phyloP scores from a whole-genome alignment of 1,284 basidiomycete species.

The Rhodotorula mucilaginosa region DNA sequence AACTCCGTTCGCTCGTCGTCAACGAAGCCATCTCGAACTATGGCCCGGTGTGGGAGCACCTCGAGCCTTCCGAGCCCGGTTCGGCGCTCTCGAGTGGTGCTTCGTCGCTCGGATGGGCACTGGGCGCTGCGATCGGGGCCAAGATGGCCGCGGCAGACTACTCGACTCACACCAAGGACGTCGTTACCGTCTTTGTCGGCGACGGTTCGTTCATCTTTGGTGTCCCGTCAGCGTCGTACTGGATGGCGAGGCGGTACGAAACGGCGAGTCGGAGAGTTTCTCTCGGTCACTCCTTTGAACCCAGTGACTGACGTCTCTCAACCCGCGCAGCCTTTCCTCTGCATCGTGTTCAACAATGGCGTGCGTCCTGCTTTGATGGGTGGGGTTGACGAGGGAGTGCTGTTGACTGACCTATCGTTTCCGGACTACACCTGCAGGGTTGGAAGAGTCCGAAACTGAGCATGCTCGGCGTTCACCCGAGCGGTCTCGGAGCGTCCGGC shows the following conservation, averaged over 20 bases:
- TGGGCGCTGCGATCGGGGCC: conserved; percentile 64
- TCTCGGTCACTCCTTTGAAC: background rate
- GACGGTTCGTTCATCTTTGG: conserved; percentile 68
- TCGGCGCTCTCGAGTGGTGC: conserved; percentile 54
- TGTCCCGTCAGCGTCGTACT: conserved; percentile 63
- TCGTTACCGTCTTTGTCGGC: conserved; percentile 62
- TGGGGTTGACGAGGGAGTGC: no score
- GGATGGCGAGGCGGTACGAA: conserved; percentile 66
- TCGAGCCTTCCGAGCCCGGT: conserved; percentile 16
- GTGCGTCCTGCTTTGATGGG: background rate
- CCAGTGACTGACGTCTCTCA: background rate
- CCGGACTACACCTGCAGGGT: conserved; percentile 15
- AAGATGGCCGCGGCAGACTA: conserved; percentile 53
- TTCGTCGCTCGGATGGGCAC: conserved; percentile 63
- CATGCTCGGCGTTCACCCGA: conserved; percentile 64
- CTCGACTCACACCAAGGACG: conserved; percentile 51
- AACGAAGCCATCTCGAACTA: conserved; percentile 65
- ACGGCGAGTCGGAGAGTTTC: conserved; percentile 54
- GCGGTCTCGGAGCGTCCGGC: conserved; percentile 57
- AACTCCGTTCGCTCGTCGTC: conserved; percentile 53
- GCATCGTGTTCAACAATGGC: conserved; percentile 67
- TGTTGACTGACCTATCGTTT: background rate
- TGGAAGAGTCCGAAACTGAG: conserved; percentile 61
- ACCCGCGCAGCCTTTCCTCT: conserved; percentile 61
- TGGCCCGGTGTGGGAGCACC: conserved; percentile 23